Evolutionary conservation across 164 flowering plant genomes (phyloP).

Genomic region (Vitis rotundifolia): DNA sequence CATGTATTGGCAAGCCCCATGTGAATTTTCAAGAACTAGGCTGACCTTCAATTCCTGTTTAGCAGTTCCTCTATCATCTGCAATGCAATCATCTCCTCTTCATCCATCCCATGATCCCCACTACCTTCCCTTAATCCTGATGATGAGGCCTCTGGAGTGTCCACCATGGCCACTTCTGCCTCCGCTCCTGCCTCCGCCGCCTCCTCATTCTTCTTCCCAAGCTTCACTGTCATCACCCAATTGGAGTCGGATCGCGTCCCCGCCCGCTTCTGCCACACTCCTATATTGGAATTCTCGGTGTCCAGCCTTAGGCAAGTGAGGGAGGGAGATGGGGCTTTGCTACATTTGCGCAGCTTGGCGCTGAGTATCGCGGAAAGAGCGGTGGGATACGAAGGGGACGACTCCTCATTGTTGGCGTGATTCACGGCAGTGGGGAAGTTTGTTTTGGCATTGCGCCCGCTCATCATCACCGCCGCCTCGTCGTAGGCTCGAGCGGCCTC

Average conservation of each 20-base stretch:
- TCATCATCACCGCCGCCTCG: conserved; percentile 22
- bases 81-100: conserved; percentile 61
- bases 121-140: neutral
- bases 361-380: conserved; percentile 27
- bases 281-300: conserved; percentile 43
- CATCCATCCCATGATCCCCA: conserved; percentile 27
- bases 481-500: neutral
- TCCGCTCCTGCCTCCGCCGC: neutral
- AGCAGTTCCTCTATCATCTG: conserved; percentile 75
- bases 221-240: conserved; percentile 48
- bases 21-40: neutral
- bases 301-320: conserved; percentile 40
- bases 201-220: conserved; percentile 15
- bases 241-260: conserved; percentile 30
- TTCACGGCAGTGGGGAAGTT: conserved; percentile 29
- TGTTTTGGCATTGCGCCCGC: conserved; percentile 47
- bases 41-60: conserved; percentile 31
- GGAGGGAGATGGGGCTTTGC: conserved; percentile 34
- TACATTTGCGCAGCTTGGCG: conserved; percentile 37
- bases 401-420: neutral
- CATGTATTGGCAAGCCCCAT: neutral
- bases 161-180: neutral
- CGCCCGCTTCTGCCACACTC: conserved; percentile 51
- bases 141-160: neutral
- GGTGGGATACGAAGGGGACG: conserved; percentile 5